Conservation (phyloP, 1,139 yeast species). For the Taphrina communis region DNA sequence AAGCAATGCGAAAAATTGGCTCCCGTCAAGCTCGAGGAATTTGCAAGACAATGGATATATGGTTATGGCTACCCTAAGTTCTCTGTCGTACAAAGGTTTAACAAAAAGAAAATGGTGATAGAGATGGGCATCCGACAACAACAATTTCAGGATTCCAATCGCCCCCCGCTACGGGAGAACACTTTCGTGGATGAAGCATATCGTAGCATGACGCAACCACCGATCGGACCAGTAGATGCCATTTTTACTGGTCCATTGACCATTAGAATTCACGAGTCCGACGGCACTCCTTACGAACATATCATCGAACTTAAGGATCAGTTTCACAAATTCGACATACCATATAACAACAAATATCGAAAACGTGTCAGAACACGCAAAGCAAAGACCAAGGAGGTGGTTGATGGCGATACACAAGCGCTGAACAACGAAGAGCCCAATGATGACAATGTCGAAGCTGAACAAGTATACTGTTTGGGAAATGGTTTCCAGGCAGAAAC, state of each 20-base stretch:
- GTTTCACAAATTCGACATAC: slow-evolving; percentile 86
- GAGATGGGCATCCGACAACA: slow-evolving; percentile 95
- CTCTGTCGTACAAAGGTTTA: slow-evolving; percentile 86
- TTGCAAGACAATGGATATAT: slow-evolving; percentile 92
- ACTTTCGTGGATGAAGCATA: slow-evolving; percentile 56
- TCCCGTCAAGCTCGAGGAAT: slow-evolving; percentile 77
- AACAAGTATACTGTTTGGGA: slow-evolving; percentile 70
- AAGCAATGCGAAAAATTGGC: slow-evolving; percentile 93
- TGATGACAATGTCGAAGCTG: slow-evolving; percentile 52
- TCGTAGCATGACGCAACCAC: slow-evolving; percentile 48
- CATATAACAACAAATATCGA: slow-evolving; percentile 88
- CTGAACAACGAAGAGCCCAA: slow-evolving; percentile 48
- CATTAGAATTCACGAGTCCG: slow-evolving; percentile 94
- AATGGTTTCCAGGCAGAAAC: slow-evolving; percentile 68
- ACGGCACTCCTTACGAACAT: slow-evolving; percentile 99
- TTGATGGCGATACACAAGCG: slow-evolving; percentile 43
- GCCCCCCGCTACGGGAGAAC: slow-evolving; percentile 53
- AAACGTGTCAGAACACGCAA: slow-evolving; percentile 55
- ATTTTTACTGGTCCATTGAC: slow-evolving; percentile 83
- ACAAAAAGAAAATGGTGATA: slow-evolving; percentile 88
- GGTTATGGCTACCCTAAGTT: slow-evolving; percentile 90
- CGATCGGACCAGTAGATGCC: slow-evolving; percentile 48
- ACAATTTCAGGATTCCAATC: slow-evolving; percentile 66
- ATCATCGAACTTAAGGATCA: slow-evolving; percentile 88
- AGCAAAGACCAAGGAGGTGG: slow-evolving; percentile 43